Percentiles rank a stretch among this genome's conserved stretches.
phyloP scores from a whole-genome alignment of 805 yeast genomes.

The Metschnikowia henanensis region DNA sequence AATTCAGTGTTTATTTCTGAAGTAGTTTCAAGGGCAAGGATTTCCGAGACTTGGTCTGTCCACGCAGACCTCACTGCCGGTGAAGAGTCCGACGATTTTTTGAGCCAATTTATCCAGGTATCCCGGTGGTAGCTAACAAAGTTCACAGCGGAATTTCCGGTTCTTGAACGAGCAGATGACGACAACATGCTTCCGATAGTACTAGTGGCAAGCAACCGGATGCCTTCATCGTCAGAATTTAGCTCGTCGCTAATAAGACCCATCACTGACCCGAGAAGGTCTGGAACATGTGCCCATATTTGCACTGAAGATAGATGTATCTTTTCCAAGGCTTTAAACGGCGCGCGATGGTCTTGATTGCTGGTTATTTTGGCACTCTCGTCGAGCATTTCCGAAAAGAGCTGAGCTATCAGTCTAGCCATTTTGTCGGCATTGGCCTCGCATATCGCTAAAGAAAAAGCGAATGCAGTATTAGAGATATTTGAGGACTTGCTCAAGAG shows the following conservation, averaged over 20 bases:
- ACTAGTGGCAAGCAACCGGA: slow-evolving; percentile 68
- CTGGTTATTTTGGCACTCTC: slow-evolving; percentile 36
- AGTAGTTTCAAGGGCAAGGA: slow-evolving; percentile 45
- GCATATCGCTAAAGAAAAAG: slow-evolving; percentile 66
- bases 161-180: slow-evolving; percentile 28
- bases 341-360: slow-evolving; percentile 12
- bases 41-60: slow-evolving; percentile 56
- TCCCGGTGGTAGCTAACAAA: slow-evolving; percentile 58
- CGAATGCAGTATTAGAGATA: slow-evolving; percentile 58
- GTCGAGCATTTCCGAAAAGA: slow-evolving; percentile 73
- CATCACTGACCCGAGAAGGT: slow-evolving; percentile 66
- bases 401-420: slow-evolving; percentile 74
- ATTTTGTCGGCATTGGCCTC: slow-evolving; percentile 68
- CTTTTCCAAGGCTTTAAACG: slow-evolving; percentile 50
- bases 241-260: slow-evolving; percentile 81
- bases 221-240: slow-evolving; percentile 62
- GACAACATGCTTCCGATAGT: slow-evolving; percentile 66
- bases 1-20: slow-evolving; percentile 44
- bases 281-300: slow-evolving; percentile 80
- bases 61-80: slow-evolving; percentile 66
- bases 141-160: slow-evolving; percentile 47
- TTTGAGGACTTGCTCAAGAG: slow-evolving; percentile 28
- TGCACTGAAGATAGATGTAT: slow-evolving; percentile 63
- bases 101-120: slow-evolving; percentile 71
- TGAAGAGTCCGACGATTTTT: slow-evolving; percentile 69